A percentile compares a stretch with the other conserved stretches of the same genome.
phyloP scores from a whole-genome alignment of 306 rosid species.

The Lathyrus oleraceus region DNA sequence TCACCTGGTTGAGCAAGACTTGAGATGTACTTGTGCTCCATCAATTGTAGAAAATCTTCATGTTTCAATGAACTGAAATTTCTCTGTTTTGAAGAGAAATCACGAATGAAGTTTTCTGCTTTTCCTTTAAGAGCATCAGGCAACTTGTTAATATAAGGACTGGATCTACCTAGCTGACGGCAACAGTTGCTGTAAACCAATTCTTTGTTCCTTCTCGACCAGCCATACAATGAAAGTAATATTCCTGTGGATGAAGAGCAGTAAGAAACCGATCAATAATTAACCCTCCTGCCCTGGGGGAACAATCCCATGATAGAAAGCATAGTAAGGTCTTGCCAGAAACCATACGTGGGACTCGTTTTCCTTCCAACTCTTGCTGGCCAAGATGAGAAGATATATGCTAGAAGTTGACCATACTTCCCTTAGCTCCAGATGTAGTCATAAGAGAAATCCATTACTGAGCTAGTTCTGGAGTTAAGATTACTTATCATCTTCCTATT shows the following conservation, averaged over 20 bases:
- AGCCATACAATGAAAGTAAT: constrained; percentile 97
- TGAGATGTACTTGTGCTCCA: constrained; percentile 83
- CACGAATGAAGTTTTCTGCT: constrained; percentile 49
- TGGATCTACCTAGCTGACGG: constrained; percentile 58
- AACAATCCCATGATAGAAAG: constrained; percentile 96
- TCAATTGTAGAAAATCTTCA: constrained; percentile 61
- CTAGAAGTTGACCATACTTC: constrained; percentile 86
- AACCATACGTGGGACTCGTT: constrained; percentile 94
- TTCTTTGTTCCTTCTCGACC: constrained; percentile 96
- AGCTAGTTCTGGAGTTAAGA: constrained; percentile 72
- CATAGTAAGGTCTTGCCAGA: constrained; percentile 92
- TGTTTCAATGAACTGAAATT: constrained; percentile 40
- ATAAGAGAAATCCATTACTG: constrained; percentile 88
- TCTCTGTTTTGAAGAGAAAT: constrained; percentile 41
- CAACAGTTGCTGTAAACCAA: constrained; percentile 54
- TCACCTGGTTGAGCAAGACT: constrained; percentile 96
- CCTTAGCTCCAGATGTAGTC: constrained; percentile 99
- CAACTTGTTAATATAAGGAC: constrained; percentile 64
- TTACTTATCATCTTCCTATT: constrained; percentile 82
- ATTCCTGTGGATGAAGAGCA: constrained; percentile 91
- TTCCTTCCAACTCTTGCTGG: constrained; percentile 94
- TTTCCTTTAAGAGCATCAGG: constrained; percentile 64
- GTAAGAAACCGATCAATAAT: constrained; percentile 93
- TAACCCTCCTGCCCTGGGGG: constrained; percentile 91
- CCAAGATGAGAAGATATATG: constrained; percentile 95